These are phyloP conservation scores for Tephrocybe sp. DNA, from an alignment of 768 basidiomycete species.

Conservation along the genomic window DNA sequence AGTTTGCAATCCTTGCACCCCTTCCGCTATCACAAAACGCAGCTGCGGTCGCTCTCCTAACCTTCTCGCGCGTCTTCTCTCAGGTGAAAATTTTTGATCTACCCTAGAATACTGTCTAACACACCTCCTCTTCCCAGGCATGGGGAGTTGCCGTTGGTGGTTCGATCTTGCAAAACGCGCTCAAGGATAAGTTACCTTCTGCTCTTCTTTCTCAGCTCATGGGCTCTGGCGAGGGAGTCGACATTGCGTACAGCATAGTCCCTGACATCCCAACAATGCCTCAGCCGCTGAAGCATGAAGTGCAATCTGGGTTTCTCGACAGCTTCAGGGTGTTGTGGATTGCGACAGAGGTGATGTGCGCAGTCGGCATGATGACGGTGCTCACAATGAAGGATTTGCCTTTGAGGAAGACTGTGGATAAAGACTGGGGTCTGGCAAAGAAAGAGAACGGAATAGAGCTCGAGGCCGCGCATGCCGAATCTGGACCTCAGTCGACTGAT, in stretches of 20 bases:
- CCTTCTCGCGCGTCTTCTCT: constrained; percentile 34
- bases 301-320: constrained; percentile 12
- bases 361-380: constrained; percentile 2
- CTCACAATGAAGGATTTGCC: constrained; percentile 8
- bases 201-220: constrained; percentile 34
- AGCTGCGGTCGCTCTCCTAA: constrained; percentile 41
- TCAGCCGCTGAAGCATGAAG: constrained; percentile 22
- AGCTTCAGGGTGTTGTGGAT: constrained; percentile 16
- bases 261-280: constrained; percentile 35
- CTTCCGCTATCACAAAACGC: constrained; percentile 38
- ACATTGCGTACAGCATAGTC: constrained; percentile 45
- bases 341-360: constrained; percentile 10
- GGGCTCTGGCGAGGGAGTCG: constrained; percentile 32
- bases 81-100: too few species aligned
- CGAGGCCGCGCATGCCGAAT: too few species aligned
- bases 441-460: too few species aligned
- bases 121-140: constrained; percentile 23
- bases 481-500: too few species aligned
- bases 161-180: constrained; percentile 50
- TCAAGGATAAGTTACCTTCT: constrained; percentile 38
- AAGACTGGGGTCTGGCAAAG: constrained; percentile 8
- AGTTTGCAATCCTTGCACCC: constrained; percentile 48
- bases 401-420: constrained; percentile 8
- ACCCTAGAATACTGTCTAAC: too few species aligned
- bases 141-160: constrained; percentile 53